Base-by-base conservation (phyloP, 2,329 filamentous ascomycete genomes). In the Gaeumannomyces tritici region DNA sequence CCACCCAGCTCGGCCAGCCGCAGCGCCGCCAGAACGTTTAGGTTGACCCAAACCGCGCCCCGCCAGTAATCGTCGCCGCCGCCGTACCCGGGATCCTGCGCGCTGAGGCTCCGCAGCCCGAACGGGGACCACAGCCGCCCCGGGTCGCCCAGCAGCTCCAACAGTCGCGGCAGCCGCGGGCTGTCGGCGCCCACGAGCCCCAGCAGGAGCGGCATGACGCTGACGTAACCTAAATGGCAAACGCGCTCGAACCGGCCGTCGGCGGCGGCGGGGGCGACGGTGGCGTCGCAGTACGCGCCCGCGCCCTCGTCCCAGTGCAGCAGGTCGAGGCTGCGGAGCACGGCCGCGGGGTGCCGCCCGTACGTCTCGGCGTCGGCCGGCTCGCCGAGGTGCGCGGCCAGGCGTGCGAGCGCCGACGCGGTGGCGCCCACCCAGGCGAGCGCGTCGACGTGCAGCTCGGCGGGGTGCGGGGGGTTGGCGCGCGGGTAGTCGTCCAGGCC, bases 341-440 rank as follows among this genome's bases (percentile, higher is more conserved):
- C 95, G 12, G 88, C 90, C 21, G 83, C 83, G 62, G 90, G 83
- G 62, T 88, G 89, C 63, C 82, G 84, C 54, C 79, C 80, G 67
- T 93, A 91, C 67, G 90, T 84, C n/a, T 83, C 80, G 1, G 83
- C 86, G 66, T 96, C 92, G n/a, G 96, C 91, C 0, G 75, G 75
- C 66, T 92, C 85, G 54, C 83, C 85, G 13, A 96, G 81, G 29
- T 85, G 83, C 47, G 83, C 77, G 0, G 92, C 89, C 68, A 96
- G 89, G 65, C 87, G 89, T 67, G 86, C 83, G 61, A 97, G 82
- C 9, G 89, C 88, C 64, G 88, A 86, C 28, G 89, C 88, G 88
- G 96, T 93, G 78, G 96, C 86, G 11, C 91, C 93, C 75, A 97
- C 89, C 93, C 93, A 97, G 60, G 89, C 90, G 71, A 97, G 89